Conservation (phyloP, 2,329 filamentous ascomycete genomes). For the Kalmusia sp. region DNA sequence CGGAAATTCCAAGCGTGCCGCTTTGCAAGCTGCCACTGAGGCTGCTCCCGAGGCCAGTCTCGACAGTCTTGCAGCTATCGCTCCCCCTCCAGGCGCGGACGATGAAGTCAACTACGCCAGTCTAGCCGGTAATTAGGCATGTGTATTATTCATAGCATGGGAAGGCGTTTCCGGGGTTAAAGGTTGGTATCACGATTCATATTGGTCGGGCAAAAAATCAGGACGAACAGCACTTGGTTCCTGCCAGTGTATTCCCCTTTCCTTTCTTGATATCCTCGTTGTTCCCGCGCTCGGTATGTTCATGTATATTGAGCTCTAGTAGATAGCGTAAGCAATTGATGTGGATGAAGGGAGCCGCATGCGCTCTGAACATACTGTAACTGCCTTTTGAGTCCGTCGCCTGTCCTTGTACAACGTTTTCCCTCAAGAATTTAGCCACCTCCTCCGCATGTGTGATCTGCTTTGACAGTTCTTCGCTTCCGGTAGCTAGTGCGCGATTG, state of each 20-base stretch:
- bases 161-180: conserved; percentile 30
- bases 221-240: conserved; percentile 48
- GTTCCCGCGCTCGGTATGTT: conserved; percentile 88
- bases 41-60: conserved; percentile 51
- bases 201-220: conserved; percentile 37
- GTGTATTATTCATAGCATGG: conserved; percentile 13
- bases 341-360: neutral
- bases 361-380: conserved; percentile 63
- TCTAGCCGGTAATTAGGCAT: conserved; percentile 75
- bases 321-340: conserved; percentile 21
- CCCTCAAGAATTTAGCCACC: conserved; percentile 77
- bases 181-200: conserved; percentile 41
- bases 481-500: conserved; percentile 65
- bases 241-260: conserved; percentile 49
- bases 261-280: conserved; percentile 85
- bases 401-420: conserved; percentile 89
- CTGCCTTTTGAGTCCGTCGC: conserved; percentile 56
- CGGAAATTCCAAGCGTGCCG: conserved; percentile 32
- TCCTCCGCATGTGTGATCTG: conserved; percentile 82
- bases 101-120: conserved; percentile 87
- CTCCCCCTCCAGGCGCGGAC: conserved; percentile 78
- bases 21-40: conserved; percentile 49
- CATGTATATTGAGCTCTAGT: conserved; percentile 84
- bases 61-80: conserved; percentile 61
- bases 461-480: conserved; percentile 65